Base-by-base conservation (phyloP, 257 asterid species). In the Gentiana dahurica region DNA sequence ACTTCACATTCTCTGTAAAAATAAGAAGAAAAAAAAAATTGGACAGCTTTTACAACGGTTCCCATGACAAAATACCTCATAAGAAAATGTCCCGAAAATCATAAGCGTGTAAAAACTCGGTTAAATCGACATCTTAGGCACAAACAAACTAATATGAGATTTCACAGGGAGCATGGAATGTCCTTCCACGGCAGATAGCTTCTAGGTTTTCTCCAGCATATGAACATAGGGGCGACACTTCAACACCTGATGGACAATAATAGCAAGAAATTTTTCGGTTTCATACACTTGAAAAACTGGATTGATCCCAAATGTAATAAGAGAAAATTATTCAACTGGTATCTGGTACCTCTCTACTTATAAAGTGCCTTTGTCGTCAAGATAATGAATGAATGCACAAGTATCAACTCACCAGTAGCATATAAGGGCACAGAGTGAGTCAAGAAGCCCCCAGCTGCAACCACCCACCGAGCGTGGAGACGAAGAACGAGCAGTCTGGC, bases 361-460 rank as follows among this genome's bases (percentile, higher is more conserved):
- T 10, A 5, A 41, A 10, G 6, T 41, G 6, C 8, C 8, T 10
- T 41, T 41, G 6, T 41, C 46, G 56, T 11, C 56, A 1, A 12
- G 44, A 12, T 53, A 54, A 41, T n/a, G n/a, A n/a, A n/a, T 36
- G 5, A 57, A 44, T 10, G 35, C 10, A 32, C 7, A 10, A 32
- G 52, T 3, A 54, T 43, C n/a, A 35, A 53, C 51, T 51, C 73
- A 86, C 97, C 97, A 48, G 98, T 91, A 15, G 81, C 73, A 73
- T 91, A 81, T 69, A 87, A 77, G 60, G 97, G 98, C 61, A 87
- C 97, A 1, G 97, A 87, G 72, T 87, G 98, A 59, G 97, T 91
- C 81, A 91, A 71, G 79, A 91, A 91, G 57, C 98, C 98, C 54
- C 98, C 97, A 5, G 98, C 98, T 37, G 95, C 94, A 72, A 80